phyloP scores from a whole-genome alignment of 352 stramenopile genomes.

The Pythium rishiriense region DNA sequence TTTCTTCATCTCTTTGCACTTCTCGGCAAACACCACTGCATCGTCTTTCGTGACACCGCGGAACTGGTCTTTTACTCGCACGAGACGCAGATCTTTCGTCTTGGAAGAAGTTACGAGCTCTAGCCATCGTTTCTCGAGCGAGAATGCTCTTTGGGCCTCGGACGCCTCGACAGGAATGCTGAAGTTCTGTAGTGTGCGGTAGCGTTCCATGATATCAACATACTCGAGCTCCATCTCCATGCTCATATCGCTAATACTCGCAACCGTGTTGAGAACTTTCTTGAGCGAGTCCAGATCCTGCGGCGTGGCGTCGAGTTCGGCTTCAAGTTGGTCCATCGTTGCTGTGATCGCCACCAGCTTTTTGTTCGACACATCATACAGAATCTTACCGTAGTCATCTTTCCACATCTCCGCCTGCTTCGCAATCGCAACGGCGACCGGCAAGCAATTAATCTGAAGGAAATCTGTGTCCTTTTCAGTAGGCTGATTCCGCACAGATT shows the following conservation, averaged over 20 bases:
- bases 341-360: slow-evolving; percentile 71
- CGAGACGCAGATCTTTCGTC: slow-evolving; percentile 92
- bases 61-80: slow-evolving; percentile 95
- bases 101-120: slow-evolving; percentile 80
- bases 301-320: slow-evolving; percentile 76
- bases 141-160: slow-evolving; percentile 74
- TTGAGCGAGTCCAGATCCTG: slow-evolving; percentile 93
- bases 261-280: slow-evolving; percentile 93
- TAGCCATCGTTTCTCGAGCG: slow-evolving; percentile 84
- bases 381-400: slow-evolving; percentile 91
- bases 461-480: slow-evolving; percentile 95
- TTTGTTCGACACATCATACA: slow-evolving; percentile 87
- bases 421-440: slow-evolving; percentile 87
- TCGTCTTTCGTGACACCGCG: slow-evolving; percentile 92
- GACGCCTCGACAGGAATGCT: slow-evolving; percentile 67
- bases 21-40: slow-evolving; percentile 82
- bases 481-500: slow-evolving; percentile 87
- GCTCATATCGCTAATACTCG: slow-evolving; percentile 76
- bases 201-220: slow-evolving; percentile 92
- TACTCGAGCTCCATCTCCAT: slow-evolving; percentile 96
- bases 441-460: slow-evolving; percentile 92
- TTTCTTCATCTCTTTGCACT: slow-evolving; percentile 86
- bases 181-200: slow-evolving; percentile 85
- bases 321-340: slow-evolving; percentile 81
- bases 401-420: slow-evolving; percentile 94